phyloP scores from a whole-genome alignment of 768 basidiomycete species.

The Lentinula lateritia region DNA sequence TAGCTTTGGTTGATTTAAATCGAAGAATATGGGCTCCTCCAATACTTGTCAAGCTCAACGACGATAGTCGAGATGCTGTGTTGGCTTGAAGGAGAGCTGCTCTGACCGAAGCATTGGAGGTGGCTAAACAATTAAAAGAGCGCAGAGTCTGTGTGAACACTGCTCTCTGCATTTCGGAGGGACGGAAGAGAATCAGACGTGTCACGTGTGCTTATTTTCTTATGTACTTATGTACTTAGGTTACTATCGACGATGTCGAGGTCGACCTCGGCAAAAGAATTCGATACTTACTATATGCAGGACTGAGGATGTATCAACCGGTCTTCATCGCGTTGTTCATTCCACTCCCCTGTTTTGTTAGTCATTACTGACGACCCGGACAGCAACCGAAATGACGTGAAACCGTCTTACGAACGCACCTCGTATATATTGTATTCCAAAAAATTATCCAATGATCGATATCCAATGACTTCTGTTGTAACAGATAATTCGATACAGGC shows the following conservation, averaged over 20 bases:
- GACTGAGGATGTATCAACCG: too few species aligned
- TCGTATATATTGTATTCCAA: neutral
- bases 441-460: neutral
- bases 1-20: slow-evolving; percentile 17
- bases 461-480: neutral
- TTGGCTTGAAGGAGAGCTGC: neutral
- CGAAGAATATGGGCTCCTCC: slow-evolving; percentile 8
- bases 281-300: too few species aligned
- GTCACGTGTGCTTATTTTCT: neutral
- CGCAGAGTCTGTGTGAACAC: neutral
- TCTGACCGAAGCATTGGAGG: neutral
- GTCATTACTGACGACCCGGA: neutral
- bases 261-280: neutral
- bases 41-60: neutral
- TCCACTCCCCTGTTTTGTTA: too few species aligned
- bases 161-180: neutral
- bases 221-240: too few species aligned
- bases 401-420: neutral
- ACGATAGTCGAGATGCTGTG: neutral
- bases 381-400: neutral
- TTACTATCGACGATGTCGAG: too few species aligned
- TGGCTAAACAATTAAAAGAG: neutral
- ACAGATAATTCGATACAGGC: neutral
- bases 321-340: too few species aligned
- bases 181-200: neutral